Percentiles rank a stretch among this genome's conserved stretches.
These are phyloP conservation scores for Vitis cinerea DNA, from an alignment of 164 flowering plant genomes.

Conservation along the genomic window DNA sequence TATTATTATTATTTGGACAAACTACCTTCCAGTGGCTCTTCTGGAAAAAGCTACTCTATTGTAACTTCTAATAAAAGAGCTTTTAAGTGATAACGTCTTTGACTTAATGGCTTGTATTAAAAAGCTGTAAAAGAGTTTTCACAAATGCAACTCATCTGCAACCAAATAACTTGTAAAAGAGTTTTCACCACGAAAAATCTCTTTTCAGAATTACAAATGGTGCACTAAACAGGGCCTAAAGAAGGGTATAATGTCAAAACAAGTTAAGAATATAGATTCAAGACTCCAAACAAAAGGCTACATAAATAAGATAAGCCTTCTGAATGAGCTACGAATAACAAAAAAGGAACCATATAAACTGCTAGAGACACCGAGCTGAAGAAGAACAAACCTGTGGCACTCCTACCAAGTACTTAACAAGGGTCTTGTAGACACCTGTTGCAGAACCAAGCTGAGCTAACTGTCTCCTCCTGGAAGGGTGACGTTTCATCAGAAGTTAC, in stretches of 20 bases:
- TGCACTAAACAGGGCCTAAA: neutral
- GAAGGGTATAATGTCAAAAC: neutral
- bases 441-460: slow-evolving; percentile 97
- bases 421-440: slow-evolving; percentile 92
- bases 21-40: too few relatives aligned
- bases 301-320: neutral
- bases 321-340: neutral
- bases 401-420: slow-evolving; percentile 95
- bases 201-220: too few relatives aligned
- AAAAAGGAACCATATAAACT: neutral
- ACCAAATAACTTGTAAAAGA: too few relatives aligned
- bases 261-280: neutral
- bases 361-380: neutral
- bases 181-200: too few relatives aligned
- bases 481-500: slow-evolving; percentile 13
- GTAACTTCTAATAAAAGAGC: too few relatives aligned
- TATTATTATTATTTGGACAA: too few relatives aligned
- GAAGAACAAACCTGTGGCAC: slow-evolving; percentile 76
- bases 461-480: slow-evolving; percentile 65
- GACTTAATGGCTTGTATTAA: too few relatives aligned
- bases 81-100: too few relatives aligned
- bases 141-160: too few relatives aligned
- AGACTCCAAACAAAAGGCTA: neutral
- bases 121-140: too few relatives aligned
- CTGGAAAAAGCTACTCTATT: too few relatives aligned